Percentiles rank a stretch among this genome's conserved stretches.
phyloP scores from a whole-genome alignment of 257 asterid genomes.

The Capsicum pubescens region DNA sequence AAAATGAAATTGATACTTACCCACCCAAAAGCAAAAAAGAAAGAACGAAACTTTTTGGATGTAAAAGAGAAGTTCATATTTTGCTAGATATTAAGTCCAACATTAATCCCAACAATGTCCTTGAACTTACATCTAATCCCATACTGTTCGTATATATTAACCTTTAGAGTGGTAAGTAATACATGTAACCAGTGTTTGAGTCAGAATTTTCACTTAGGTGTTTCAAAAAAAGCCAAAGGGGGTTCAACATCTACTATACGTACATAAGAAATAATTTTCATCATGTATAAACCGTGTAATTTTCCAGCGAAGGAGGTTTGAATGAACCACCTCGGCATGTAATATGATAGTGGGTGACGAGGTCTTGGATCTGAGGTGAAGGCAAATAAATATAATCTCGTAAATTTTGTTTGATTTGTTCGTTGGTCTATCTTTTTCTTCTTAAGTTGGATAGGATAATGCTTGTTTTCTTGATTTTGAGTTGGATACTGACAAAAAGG shows the following conservation, averaged over 20 bases:
- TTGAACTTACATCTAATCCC: not conserved
- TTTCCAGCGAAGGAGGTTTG: too few relatives aligned
- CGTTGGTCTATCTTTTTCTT: slow-evolving; percentile 5
- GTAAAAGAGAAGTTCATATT: not conserved
- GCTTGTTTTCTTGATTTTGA: slow-evolving; percentile 21
- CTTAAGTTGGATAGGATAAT: not conserved
- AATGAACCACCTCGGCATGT: too few relatives aligned
- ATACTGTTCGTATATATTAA: too few relatives aligned
- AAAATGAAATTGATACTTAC: slow-evolving; percentile 19
- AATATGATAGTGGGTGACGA: not conserved
- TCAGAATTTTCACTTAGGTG: too few relatives aligned
- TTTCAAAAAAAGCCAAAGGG: too few relatives aligned
- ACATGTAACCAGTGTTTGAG: not conserved
- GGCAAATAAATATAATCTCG: not conserved
- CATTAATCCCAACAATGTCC: not conserved
- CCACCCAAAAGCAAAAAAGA: not conserved
- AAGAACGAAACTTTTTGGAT: not conserved
- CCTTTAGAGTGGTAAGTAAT: not conserved
- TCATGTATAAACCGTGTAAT: too few relatives aligned
- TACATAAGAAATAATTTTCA: too few relatives aligned
- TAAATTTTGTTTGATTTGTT: not conserved
- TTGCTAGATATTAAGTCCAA: not conserved
- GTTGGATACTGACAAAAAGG: not conserved
- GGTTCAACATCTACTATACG: too few relatives aligned
- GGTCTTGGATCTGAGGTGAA: not conserved